Base-by-base conservation (phyloP, 1,284 basidiomycete species). In the Golubevia pallescens region DNA sequence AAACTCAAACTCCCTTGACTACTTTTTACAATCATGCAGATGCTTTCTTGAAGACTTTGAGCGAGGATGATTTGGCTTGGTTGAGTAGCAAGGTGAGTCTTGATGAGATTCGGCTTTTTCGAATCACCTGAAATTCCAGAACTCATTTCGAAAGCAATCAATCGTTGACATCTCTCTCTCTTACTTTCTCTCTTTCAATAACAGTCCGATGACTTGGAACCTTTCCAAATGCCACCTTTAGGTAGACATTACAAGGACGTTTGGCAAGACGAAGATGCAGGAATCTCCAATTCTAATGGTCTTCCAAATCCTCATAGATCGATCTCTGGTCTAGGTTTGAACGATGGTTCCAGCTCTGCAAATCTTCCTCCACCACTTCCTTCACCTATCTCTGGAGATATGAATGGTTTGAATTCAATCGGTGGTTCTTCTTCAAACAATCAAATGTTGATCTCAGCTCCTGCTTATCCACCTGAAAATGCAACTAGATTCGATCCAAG, bases 201-300 rank as follows among this genome's bases (percentile, higher is more conserved):
- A 2, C 73, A 87, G 86, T 87, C 88, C 19, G 95, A 97, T 77
- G 93, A 96, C 67, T 88, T 92, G 4, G 92, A 94, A 67, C 91
- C 93, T 0, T 96, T 91, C 78, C 87, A 93, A 54, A 90, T 96
- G 86, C 95, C 95, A 5, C 90, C 92, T 66, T 89, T 96, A 0
- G 96, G 95, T 5, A 88, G 91, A 71, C 94, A 95, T 86, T 98
- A 97, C 81, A 88, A 90, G 24, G 92, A 95, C 62, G 88, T 92
- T 1, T 97, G 95, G 95, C 93, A 94, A 70, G 93, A 96, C 71
- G 92, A 94, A 81, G 95, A 97, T 84, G 88, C 88, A 4, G 88
- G 89, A 1, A 75, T 62, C 52, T 38, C 10, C 5, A 10, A 5
- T 38, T 10, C 34, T 10, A 10, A 10, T 4, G 34, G 34, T 38